Evolutionary conservation across 2,329 filamentous ascomycete genomes (phyloP).

Genomic region (Monilinia aucupariae): DNA sequence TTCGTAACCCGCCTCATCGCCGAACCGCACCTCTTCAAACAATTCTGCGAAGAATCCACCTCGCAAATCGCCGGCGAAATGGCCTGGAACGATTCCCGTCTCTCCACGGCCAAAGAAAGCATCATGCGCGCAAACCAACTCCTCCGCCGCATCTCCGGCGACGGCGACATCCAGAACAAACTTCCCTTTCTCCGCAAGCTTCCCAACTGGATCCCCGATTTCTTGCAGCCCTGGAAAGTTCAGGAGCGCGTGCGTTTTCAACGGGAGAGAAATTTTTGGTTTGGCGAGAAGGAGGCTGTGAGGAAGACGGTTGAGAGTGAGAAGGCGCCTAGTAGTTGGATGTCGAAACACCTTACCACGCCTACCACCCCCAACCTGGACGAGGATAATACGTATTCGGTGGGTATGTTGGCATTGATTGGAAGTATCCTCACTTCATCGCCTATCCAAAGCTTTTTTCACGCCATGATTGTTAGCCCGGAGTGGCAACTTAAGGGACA

Average conservation of each 20-base stretch:
- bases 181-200: slow-evolving; percentile 17
- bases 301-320: slow-evolving; percentile 4
- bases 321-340: slow-evolving; percentile 6
- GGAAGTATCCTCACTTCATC: slow-evolving; percentile 30
- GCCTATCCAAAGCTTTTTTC: slow-evolving; percentile 29
- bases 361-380: not conserved
- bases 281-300: slow-evolving; percentile 17
- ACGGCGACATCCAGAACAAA: slow-evolving; percentile 20
- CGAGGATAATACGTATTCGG: slow-evolving; percentile 12
- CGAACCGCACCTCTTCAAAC: slow-evolving; percentile 18
- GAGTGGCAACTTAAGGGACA: slow-evolving; percentile 32
- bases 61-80: slow-evolving; percentile 11
- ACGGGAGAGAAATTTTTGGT: slow-evolving; percentile 20
- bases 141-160: slow-evolving; percentile 14
- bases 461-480: slow-evolving; percentile 25
- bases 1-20: slow-evolving; percentile 14
- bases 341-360: not conserved
- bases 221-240: slow-evolving; percentile 18
- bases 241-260: slow-evolving; percentile 14
- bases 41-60: slow-evolving; percentile 19
- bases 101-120: slow-evolving; percentile 17
- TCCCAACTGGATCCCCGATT: slow-evolving; percentile 19
- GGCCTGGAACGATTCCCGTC: slow-evolving; percentile 19
- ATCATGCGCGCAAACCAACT: slow-evolving; percentile 17
- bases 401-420: slow-evolving; percentile 14